These are phyloP conservation scores for Eucommia ulmoides DNA, from an alignment of 257 asterid species.

Conservation along the genomic window DNA sequence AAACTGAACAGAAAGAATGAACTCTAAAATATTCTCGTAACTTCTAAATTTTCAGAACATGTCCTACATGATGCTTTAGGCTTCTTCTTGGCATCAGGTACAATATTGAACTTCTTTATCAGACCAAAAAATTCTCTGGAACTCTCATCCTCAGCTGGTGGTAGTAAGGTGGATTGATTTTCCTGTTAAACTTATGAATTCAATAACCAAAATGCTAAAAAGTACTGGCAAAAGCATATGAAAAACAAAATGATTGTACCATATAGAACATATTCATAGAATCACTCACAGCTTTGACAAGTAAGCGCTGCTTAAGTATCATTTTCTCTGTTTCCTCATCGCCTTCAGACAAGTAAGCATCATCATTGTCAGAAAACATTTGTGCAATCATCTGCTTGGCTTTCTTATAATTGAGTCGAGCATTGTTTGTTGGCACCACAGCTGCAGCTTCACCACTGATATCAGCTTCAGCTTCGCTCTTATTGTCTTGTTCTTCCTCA, in stretches of 20 bases:
- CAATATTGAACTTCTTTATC: conserved; percentile 70
- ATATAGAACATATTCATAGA: neutral
- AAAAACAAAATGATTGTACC: neutral
- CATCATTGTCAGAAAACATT: conserved; percentile 68
- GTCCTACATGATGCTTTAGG: conserved; percentile 65
- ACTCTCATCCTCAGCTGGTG: conserved; percentile 68
- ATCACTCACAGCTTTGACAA: conserved; percentile 47
- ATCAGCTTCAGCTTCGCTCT: conserved; percentile 31
- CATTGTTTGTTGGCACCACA: conserved; percentile 22
- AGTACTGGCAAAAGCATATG: neutral
- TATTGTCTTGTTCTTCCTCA: conserved; percentile 27
- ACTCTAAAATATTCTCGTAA: neutral
- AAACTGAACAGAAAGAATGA: conserved; percentile 3
- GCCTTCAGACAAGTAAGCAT: conserved; percentile 64
- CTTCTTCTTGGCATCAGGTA: conserved; percentile 49
- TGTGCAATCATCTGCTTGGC: conserved; percentile 67
- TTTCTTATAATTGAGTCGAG: conserved; percentile 34
- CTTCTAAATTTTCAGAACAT: conserved; percentile 2
- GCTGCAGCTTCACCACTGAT: conserved; percentile 31
- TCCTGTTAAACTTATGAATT: conserved; percentile 35
- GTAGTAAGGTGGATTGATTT: conserved; percentile 27
- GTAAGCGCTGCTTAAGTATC: conserved; percentile 37
- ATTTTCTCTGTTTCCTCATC: conserved; percentile 44
- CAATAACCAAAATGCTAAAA: conserved; percentile 4
- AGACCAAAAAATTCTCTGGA: conserved; percentile 83